phyloP scores from a whole-genome alignment of 2,329 filamentous ascomycete species.

The Knufia fluminis region DNA sequence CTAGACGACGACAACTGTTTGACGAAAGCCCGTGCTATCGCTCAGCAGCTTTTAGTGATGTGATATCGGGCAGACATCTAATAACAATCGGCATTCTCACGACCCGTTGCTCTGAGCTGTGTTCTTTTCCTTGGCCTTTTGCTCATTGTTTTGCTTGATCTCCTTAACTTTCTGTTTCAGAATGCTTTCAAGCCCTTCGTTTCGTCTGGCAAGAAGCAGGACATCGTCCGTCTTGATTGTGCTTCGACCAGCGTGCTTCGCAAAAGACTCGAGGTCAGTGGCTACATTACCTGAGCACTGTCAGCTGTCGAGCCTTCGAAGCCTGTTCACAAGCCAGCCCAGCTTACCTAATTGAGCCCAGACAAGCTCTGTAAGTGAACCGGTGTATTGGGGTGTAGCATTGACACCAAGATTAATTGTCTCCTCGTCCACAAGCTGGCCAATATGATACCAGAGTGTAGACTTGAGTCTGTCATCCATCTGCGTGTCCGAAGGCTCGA shows the following conservation, averaged over 20 bases:
- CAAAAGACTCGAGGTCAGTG: slow-evolving; percentile 56
- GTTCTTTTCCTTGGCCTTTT: slow-evolving; percentile 16
- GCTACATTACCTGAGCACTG: slow-evolving; percentile 40
- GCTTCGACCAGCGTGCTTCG: slow-evolving; percentile 67
- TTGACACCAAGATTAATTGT: slow-evolving; percentile 65
- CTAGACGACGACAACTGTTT: background rate
- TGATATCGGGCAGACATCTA: background rate
- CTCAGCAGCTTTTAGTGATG: background rate
- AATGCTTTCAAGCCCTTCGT: slow-evolving; percentile 71
- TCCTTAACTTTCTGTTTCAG: slow-evolving; percentile 35
- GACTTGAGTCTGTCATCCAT: slow-evolving; percentile 64
- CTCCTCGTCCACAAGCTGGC: slow-evolving; percentile 82
- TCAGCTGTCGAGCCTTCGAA: background rate
- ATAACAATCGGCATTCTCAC: background rate
- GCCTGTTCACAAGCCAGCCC: slow-evolving; percentile 4
- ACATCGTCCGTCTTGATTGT: slow-evolving; percentile 82
- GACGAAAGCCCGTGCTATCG: too few species aligned
- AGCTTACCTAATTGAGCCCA: slow-evolving; percentile 75
- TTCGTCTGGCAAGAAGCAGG: slow-evolving; percentile 73
- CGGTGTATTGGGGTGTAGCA: slow-evolving; percentile 86
- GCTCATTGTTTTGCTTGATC: slow-evolving; percentile 16
- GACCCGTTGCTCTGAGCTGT: background rate
- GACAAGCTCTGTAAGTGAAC: slow-evolving; percentile 72
- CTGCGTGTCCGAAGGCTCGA: background rate
- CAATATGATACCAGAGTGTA: slow-evolving; percentile 73